Evolutionary conservation across 2,329 filamentous ascomycete genomes (phyloP).

Genomic region (Emergomyces orientalis): DNA sequence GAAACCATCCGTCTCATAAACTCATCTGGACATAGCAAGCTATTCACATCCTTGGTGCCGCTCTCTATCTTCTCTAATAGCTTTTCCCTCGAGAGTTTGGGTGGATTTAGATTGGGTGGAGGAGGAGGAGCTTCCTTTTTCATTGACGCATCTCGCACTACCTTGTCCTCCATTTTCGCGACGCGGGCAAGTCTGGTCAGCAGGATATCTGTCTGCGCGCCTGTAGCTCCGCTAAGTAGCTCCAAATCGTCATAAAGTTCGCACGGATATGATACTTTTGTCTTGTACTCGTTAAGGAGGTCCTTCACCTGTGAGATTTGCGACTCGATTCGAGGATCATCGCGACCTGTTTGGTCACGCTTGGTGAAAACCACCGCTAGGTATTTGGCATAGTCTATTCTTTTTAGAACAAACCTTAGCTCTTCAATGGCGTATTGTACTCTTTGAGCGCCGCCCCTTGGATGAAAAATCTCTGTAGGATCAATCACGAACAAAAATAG

Average conservation of each 20-base stretch:
- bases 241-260: constrained; percentile 10
- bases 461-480: not conserved
- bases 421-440: not conserved
- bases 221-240: constrained; percentile 6
- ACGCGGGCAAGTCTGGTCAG: constrained; percentile 1
- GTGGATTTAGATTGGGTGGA: not conserved
- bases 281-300: not conserved
- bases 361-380: constrained; percentile 8
- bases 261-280: constrained; percentile 1
- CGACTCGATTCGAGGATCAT: not conserved
- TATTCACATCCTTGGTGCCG: not conserved
- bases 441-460: not conserved
- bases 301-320: not conserved
- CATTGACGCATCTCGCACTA: not conserved
- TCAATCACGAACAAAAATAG: not conserved
- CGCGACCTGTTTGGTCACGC: not conserved
- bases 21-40: not conserved
- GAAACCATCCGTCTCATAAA: constrained; percentile 4
- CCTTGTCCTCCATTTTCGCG: not conserved
- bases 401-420: not conserved
- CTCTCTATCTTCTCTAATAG: not conserved
- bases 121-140: not conserved
- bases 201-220: constrained; percentile 8
- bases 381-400: not conserved
- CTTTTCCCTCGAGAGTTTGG: not conserved